Percentiles rank a stretch among this genome's conserved stretches.
Conservation (phyloP, 306 rosid species). For the Trifolium fragiferum region DNA sequence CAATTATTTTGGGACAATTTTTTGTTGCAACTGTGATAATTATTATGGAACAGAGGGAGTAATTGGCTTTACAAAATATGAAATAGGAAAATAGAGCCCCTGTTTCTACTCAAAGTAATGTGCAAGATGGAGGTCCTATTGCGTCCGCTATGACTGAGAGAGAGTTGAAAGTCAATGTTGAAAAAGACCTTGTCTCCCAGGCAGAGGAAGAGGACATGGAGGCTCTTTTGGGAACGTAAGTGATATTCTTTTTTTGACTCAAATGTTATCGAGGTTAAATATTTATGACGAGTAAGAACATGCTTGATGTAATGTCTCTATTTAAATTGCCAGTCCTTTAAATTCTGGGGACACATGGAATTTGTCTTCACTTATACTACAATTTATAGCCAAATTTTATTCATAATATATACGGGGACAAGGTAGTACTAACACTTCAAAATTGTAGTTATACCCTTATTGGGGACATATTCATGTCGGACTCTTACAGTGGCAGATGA, state of each 20-base stretch:
- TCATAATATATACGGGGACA: slow-evolving; percentile 6
- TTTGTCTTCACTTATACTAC: slow-evolving; percentile 10
- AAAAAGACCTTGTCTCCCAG: slow-evolving; percentile 96
- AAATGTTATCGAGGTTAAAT: slow-evolving; percentile 39
- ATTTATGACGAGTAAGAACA: slow-evolving; percentile 22
- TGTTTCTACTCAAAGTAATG: slow-evolving; percentile 54
- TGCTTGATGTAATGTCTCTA: slow-evolving; percentile 21
- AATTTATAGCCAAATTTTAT: slow-evolving; percentile 7
- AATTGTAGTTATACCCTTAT: not conserved
- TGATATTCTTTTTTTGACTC: slow-evolving; percentile 42
- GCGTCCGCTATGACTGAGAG: slow-evolving; percentile 64
- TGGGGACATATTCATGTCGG: not conserved
- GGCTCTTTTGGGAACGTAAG: slow-evolving; percentile 97
- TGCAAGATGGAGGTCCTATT: slow-evolving; percentile 73
- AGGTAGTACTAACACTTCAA: not conserved
- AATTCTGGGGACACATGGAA: not conserved
- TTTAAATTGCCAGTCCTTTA: slow-evolving; percentile 26
- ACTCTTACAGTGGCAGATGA: not conserved
- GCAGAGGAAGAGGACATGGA: slow-evolving; percentile 99
- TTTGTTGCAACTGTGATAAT: not conserved
- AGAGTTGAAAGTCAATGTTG: slow-evolving; percentile 86
- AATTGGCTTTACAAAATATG: slow-evolving; percentile 38
- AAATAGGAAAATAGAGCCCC: slow-evolving; percentile 75
- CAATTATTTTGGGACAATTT: too few relatives aligned
- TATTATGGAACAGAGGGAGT: not conserved